Conservation (phyloP, 768 basidiomycete species). For the Amanita molliuscula region DNA sequence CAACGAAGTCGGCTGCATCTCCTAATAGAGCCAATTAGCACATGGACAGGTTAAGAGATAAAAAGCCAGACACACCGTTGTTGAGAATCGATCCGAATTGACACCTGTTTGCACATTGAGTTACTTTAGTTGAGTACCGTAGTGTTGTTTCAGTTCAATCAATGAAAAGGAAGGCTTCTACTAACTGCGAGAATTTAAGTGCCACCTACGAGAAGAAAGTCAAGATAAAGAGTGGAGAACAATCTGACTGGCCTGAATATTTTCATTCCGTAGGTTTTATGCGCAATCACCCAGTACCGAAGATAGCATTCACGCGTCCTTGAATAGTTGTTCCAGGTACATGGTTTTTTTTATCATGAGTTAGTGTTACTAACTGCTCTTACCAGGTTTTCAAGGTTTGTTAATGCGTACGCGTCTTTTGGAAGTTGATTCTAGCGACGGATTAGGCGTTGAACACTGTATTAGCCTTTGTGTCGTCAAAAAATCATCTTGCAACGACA, state of each 20-base stretch:
- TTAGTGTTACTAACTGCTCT: not conserved
- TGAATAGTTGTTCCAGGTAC: not conserved
- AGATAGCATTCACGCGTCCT: not conserved
- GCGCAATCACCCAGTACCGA: not conserved
- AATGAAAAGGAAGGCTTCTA: slow-evolving; percentile 14
- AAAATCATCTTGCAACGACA: slow-evolving; percentile 72
- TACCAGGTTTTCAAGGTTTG: slow-evolving; percentile 50
- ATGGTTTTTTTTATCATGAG: not conserved
- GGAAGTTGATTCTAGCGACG: not conserved
- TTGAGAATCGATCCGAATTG: not conserved
- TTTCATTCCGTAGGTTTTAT: slow-evolving; percentile 39
- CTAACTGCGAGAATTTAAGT: not conserved
- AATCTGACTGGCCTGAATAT: slow-evolving; percentile 47
- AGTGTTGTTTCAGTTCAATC: not conserved
- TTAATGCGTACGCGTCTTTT: not conserved
- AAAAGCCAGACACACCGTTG: not conserved
- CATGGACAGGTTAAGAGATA: not conserved
- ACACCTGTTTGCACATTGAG: not conserved
- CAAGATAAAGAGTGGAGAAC: slow-evolving; percentile 5
- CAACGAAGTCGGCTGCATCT: slow-evolving; percentile 28
- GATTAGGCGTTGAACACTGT: slow-evolving; percentile 73
- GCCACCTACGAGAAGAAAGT: slow-evolving; percentile 1
- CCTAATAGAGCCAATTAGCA: not conserved
- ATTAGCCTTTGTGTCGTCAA: slow-evolving; percentile 74
- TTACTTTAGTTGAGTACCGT: not conserved